Evolutionary conservation across 176 grass and related monocot species (phyloP), one percentile per base, ranked within the genome.

Genomic region (Oryza meridionalis): DNA sequence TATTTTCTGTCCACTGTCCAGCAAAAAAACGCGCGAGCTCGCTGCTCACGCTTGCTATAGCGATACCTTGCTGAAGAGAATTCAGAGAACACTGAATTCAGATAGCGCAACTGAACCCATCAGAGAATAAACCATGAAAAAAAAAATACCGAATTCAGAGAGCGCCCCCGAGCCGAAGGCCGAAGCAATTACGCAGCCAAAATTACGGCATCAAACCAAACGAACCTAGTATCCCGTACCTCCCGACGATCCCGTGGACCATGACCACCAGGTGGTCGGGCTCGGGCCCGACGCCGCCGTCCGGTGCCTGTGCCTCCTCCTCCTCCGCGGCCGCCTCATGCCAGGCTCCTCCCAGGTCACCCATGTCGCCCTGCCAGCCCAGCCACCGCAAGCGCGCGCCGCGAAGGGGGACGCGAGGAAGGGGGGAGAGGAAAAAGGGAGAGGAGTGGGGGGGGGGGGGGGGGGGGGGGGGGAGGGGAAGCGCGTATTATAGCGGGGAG

Each of bases 171-270:
- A 13, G 15, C 0, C 40, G 45, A 32, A 81, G 63, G 15, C 0
- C 40, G 45, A 32, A 81, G 63, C 73, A 80, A 75, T 80, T 47
- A 27, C 11, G 69, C 70, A 46, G 81, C 27, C 17, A 7, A 64
- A 68, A 64, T 38, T 14, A 79, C 64, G 19, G 6, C 9, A 38
- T 50, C 19, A 70, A 87, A 67, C n/a, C 16, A 43, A 29, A 72
- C 2, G 9, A 27, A 45, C 9, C 44, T 21, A 63, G 65, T 16
- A 26, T 26, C 32, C 25, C 44, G 17, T 76, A 94, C 92, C 92
- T 91, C 76, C 92, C 92, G 70, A 94, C 79, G 76, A 94, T 94
- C 75, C 92, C 92, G 80, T 94, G 92, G 58, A 94, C 86, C 92
- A 94, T 90, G 86, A 94, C 32, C 58, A 94, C 83, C 37, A 94